These are phyloP conservation scores for Monosporascus sp. DNA, from an alignment of 2,329 filamentous ascomycete genomes.

Conservation along the genomic window DNA sequence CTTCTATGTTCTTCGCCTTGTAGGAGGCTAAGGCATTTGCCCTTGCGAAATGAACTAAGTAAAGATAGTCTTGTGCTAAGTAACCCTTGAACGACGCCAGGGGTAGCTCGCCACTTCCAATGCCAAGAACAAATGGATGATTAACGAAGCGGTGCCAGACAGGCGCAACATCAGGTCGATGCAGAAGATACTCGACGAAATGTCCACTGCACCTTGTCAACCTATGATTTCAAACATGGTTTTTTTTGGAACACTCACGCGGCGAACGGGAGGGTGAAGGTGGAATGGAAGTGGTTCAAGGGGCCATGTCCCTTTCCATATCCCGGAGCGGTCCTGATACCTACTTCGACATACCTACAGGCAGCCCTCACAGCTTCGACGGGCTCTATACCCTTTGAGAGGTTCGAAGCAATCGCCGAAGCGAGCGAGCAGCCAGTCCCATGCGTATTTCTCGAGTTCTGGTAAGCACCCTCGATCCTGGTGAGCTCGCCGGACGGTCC, in stretches of 20 bases:
- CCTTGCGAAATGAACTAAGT: conserved; percentile 83
- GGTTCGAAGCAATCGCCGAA: conserved; percentile 72
- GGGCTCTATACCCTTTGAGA: conserved; percentile 54
- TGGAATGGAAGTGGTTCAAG: conserved; percentile 74
- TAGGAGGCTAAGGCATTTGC: conserved; percentile 82
- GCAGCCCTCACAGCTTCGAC: conserved; percentile 59
- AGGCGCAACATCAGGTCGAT: conserved; percentile 64
- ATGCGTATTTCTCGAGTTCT: conserved; percentile 76
- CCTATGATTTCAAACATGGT: background rate
- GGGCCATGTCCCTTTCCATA: conserved; percentile 66
- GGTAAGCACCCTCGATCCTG: conserved; percentile 64
- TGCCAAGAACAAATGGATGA: conserved; percentile 73
- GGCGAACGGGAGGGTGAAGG: conserved; percentile 61
- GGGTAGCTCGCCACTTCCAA: conserved; percentile 72
- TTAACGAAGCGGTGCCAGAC: conserved; percentile 73
- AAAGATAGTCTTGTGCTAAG: conserved; percentile 88
- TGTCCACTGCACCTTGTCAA: conserved; percentile 47
- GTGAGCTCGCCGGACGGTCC: conserved; percentile 51
- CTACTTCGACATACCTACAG: conserved; percentile 66
- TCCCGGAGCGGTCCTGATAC: conserved; percentile 58
- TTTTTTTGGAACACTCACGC: conserved; percentile 38
- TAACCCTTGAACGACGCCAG: conserved; percentile 79
- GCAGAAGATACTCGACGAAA: conserved; percentile 79
- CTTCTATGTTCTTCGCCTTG: conserved; percentile 69
- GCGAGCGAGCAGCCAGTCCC: conserved; percentile 93